Evolutionary conservation across 768 basidiomycete genomes (phyloP), one percentile per base, ranked within the genome.

Genomic region (Pleurotus eryngii): DNA sequence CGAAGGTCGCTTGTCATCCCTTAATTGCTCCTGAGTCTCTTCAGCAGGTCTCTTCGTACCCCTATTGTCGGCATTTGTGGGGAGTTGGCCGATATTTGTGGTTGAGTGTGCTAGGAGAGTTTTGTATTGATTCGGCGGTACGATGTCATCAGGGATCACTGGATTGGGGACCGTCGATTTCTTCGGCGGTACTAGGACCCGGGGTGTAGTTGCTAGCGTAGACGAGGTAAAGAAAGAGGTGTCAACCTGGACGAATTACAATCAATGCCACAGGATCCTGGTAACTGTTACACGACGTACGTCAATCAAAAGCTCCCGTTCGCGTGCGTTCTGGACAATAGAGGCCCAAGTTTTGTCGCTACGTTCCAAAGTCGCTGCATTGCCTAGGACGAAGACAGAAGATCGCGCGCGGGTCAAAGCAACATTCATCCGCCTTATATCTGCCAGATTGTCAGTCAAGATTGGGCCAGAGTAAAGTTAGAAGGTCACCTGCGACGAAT

Each of bases 371-470:
- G 95, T 98, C 5, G 92, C 76, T 11, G 87, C 88, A 70, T 98
- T 87, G 5, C 97, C 97, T 27, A 99, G 79, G 56, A 99, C 86
- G 70, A 95, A 99, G 2, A 99, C 74, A 8, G 96, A 97, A 5
- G 93, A 93, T 65, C 89, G 91, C 2, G 96, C 93, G 64, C 97
- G 86, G n/a, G 96, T 99, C 22, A 99, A 74, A 26, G 95, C 95
- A n/a, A 99, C 96, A 70, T 99, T 98, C 91, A 98, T 96, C 45
- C 96, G 87, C 45, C 95, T 86, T 18, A 79, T 69, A 69, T 96
- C 90, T 85, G 51, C 7, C 56, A 12, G 35, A 14, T 18, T 18
- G 26, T 24, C 40, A 58, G 35, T 59, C 24, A 53, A 45, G 46
- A 5, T 17, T 12, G 22, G 35, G 11, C 30, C 30, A 9, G 9